These are phyloP conservation scores for Elongisporangium undulatum DNA, from an alignment of 352 stramenopile genomes.

Conservation along the genomic window DNA sequence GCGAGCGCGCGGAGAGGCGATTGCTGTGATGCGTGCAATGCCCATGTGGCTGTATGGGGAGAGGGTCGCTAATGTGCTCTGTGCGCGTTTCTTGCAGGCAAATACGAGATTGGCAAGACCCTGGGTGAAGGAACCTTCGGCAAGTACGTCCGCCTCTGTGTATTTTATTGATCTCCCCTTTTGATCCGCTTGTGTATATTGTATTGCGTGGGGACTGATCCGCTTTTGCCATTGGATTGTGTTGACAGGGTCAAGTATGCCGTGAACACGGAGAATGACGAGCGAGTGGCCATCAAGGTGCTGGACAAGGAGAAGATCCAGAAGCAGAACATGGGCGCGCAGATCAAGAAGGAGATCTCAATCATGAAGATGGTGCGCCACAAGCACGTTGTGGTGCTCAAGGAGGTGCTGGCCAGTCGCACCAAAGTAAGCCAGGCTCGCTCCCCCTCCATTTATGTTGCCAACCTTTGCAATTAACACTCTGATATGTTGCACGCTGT, in stretches of 20 bases:
- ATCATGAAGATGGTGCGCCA: conserved; percentile 98
- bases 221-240: background rate
- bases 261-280: conserved; percentile 93
- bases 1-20: background rate
- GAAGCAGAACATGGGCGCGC: conserved; percentile 97
- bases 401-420: conserved; percentile 88
- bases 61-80: background rate
- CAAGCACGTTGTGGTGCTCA: conserved; percentile 85
- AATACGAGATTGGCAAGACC: conserved; percentile 97
- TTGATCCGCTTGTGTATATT: conserved; percentile 2
- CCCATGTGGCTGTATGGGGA: background rate
- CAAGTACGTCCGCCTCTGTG: conserved; percentile 67
- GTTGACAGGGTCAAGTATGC: conserved; percentile 89
- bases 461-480: conserved; percentile 17
- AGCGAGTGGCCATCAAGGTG: conserved; percentile 97
- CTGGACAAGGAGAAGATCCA: conserved; percentile 98
- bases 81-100: conserved; percentile 57
- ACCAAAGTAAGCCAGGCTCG: conserved; percentile 83
- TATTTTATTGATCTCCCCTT: background rate
- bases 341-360: conserved; percentile 98
- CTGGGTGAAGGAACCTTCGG: conserved; percentile 96
- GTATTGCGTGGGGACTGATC: background rate
- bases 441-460: conserved; percentile 84
- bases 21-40: background rate
- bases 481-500: background rate